phyloP scores from a whole-genome alignment of 495 filamentous ascomycete genomes.

The Barbatosphaeria neglecta region DNA sequence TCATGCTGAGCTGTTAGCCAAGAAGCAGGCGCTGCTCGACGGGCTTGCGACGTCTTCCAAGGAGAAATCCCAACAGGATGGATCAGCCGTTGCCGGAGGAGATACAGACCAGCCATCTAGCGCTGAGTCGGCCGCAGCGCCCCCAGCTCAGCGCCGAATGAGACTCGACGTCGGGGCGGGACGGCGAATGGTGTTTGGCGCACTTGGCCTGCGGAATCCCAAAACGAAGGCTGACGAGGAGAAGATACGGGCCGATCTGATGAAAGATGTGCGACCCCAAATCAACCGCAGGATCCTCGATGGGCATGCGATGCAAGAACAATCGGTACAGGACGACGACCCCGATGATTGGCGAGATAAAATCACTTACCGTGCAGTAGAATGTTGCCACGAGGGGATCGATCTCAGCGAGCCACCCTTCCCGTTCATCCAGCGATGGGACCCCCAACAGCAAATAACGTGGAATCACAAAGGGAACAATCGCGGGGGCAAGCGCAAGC shows the following conservation, averaged over 20 bases:
- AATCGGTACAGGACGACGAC: conserved; percentile 15
- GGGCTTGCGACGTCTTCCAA: not conserved
- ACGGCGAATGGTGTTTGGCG: conserved; percentile 57
- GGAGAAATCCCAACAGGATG: not conserved
- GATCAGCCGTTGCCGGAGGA: not conserved
- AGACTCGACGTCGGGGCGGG: conserved; percentile 53
- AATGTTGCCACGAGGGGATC: conserved; percentile 68
- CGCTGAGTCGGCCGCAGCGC: not conserved
- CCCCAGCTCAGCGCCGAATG: conserved; percentile 5
- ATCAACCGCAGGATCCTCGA: conserved; percentile 9
- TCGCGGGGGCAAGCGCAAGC: conserved; percentile 24
- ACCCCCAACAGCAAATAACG: conserved; percentile 50
- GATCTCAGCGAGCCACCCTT: conserved; percentile 71
- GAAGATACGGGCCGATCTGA: conserved; percentile 45
- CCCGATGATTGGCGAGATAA: conserved; percentile 57
- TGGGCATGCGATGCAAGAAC: not conserved
- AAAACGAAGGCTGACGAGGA: conserved; percentile 57
- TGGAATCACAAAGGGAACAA: conserved; percentile 20
- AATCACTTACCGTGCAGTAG: conserved; percentile 61
- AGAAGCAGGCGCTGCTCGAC: conserved; percentile 5
- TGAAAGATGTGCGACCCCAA: conserved; percentile 23
- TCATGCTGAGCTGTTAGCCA: conserved; percentile 1
- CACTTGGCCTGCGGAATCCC: conserved; percentile 58
- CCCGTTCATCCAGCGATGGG: conserved; percentile 84
- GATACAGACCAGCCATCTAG: not conserved